Base-by-base conservation (phyloP, 2,329 filamentous ascomycete genomes). In the Tolypocladium tropicale region DNA sequence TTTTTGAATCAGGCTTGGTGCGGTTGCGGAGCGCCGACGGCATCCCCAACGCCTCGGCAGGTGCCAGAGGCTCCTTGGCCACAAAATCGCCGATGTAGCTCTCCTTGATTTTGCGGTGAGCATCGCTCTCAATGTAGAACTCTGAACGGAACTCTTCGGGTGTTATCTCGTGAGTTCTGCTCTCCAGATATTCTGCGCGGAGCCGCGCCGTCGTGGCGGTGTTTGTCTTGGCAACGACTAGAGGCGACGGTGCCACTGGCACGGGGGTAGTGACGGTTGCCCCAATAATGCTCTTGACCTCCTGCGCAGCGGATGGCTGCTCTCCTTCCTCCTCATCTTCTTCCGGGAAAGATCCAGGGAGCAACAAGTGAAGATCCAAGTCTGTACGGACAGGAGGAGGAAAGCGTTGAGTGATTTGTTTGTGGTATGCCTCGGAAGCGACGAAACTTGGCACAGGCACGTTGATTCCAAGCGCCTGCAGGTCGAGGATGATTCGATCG, bases 371-470 rank as follows among this genome's bases (percentile, higher is more conserved):
- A 12, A 53, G 56, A 11, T 63, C 54, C 16, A 60, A 52, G 46
- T 62, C 59, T 51, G 60, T 61, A 12, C 62, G 59, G 11, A 34
- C 36, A 12, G 60, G 59, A 2, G 37, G 49, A 1, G 61, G 62
- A 21, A 69, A 65, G 11, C 57, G 60, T 36, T 62, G 52, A 18
- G 60, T 55, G 16, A 69, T 53, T 50, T 56, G 61, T 21, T 57
- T 54, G n/a, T 60, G 64, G 53, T 64, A 69, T 18, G 62, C 55
- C 12, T 57, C 49, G 11, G 63, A 66, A 14, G 59, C 54, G 30
- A 70, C 59, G 34, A 64, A 70, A 54, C 66, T 70, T 48, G 68
- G 68, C 10, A 63, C 54, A 5, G 67, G 63, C 4, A 68, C 53
- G 33, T 62, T 60, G 37, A 59, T 56, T 14, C 60, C 55, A 25